phyloP scores from a whole-genome alignment of 2,329 filamentous ascomycete genomes.

The Hypocreales sp. region DNA sequence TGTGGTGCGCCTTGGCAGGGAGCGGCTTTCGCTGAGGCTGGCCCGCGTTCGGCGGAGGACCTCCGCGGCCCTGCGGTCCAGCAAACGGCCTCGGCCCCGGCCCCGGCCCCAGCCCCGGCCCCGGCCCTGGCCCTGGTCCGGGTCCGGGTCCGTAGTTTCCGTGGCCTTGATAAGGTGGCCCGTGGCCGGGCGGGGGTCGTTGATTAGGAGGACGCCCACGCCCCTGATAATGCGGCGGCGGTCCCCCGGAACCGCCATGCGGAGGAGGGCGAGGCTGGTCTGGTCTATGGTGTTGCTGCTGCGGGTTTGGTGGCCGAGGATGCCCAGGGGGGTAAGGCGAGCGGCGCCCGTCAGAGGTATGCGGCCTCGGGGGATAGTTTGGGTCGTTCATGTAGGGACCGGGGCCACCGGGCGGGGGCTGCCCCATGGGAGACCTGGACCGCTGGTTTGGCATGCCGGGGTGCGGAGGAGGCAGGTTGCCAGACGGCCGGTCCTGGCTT shows the following conservation, averaged over 20 bases:
- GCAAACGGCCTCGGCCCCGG: constrained; percentile 7
- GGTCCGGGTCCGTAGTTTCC: constrained; percentile 5
- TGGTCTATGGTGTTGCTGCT: constrained; percentile 12
- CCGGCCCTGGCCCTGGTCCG: too few relatives aligned
- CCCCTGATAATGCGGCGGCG: constrained; percentile 7
- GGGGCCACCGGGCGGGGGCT: constrained; percentile 12
- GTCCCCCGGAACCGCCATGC: constrained; percentile 3
- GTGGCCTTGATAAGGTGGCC: constrained; percentile 5
- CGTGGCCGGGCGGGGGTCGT: constrained; percentile 6
- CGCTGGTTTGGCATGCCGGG: constrained; percentile 23
- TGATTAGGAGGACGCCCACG: constrained; percentile 8
- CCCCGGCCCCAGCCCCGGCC: too few relatives aligned
- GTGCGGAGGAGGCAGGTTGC: constrained; percentile 24
- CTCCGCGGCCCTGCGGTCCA: constrained; percentile 11
- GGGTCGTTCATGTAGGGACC: constrained; percentile 16
- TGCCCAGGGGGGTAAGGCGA: constrained; percentile 13
- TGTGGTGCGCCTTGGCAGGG: constrained; percentile 10
- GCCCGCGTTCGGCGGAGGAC: constrained; percentile 7
- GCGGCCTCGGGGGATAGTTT: constrained; percentile 12
- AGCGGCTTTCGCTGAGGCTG: constrained; percentile 14
- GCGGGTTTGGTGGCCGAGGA: constrained; percentile 13
- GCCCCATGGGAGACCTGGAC: constrained; percentile 26
- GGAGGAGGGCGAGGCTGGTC: constrained; percentile 6
- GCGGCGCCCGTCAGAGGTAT: constrained; percentile 16
- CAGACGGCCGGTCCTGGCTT: constrained; percentile 16